phyloP scores from a whole-genome alignment of 148 eudicot genomes.

The Persicaria tinctoria region DNA sequence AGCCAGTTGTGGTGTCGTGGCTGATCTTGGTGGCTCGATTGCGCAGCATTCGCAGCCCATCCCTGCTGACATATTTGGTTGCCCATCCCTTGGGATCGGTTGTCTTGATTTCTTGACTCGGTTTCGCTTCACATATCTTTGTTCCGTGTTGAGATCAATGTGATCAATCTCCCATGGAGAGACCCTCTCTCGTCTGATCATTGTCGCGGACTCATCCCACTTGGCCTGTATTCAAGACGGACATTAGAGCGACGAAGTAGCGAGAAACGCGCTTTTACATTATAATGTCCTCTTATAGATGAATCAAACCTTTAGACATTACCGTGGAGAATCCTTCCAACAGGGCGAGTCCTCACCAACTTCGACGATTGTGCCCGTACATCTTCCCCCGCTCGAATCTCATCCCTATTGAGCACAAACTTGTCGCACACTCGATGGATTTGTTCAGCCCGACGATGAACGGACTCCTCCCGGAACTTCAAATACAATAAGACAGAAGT shows the following conservation, averaged over 20 bases:
- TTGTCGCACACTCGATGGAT: slow-evolving; percentile 62
- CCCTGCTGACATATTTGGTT: too few relatives aligned
- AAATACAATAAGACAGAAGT: neutral
- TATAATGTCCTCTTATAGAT: too few relatives aligned
- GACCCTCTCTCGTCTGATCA: slow-evolving; percentile 76
- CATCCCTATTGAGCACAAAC: slow-evolving; percentile 76
- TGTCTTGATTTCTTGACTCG: neutral
- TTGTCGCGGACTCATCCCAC: slow-evolving; percentile 74
- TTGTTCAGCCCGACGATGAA: slow-evolving; percentile 81
- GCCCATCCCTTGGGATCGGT: neutral
- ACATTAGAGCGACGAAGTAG: too few relatives aligned
- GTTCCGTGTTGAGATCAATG: neutral
- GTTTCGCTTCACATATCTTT: neutral
- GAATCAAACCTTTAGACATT: slow-evolving; percentile 16
- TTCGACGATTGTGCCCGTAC: neutral
- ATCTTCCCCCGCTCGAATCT: slow-evolving; percentile 69
- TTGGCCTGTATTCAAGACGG: too few relatives aligned
- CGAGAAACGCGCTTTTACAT: too few relatives aligned
- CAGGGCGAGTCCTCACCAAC: neutral
- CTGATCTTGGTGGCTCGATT: too few relatives aligned
- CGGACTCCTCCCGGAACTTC: slow-evolving; percentile 55
- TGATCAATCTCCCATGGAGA: slow-evolving; percentile 85
- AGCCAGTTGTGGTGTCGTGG: too few relatives aligned
- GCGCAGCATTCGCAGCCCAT: too few relatives aligned
- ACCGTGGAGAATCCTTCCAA: neutral